Evolutionary conservation across 2,329 filamentous ascomycete genomes (phyloP).

Genomic region (Penicillium corylophilum): DNA sequence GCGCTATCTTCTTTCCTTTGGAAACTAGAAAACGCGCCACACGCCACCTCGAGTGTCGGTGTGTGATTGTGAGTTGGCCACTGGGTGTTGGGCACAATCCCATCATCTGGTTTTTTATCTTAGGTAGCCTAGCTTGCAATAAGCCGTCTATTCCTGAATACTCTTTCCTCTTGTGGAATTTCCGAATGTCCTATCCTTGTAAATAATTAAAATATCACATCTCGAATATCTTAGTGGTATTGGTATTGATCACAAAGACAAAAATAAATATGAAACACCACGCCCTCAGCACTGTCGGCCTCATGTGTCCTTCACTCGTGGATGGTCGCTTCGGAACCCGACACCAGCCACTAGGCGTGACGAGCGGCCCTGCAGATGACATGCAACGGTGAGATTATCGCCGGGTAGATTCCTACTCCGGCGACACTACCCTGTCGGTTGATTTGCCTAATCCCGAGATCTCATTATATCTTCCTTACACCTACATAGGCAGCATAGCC

Average conservation of each 20-base stretch:
- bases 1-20: slow-evolving; percentile 4
- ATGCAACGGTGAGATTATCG: slow-evolving; percentile 17
- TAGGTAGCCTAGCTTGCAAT: slow-evolving; percentile 2
- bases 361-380: slow-evolving; percentile 8
- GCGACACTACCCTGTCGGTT: not conserved
- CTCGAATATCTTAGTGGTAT: too few species aligned
- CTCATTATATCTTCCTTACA: too few species aligned
- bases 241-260: too few species aligned
- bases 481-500: too few species aligned
- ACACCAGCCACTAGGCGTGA: not conserved
- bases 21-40: slow-evolving; percentile 3
- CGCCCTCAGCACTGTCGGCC: slow-evolving; percentile 9
- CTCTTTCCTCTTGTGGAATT: not conserved
- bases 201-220: not conserved
- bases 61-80: slow-evolving; percentile 12
- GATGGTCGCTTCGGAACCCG: not conserved
- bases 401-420: not conserved
- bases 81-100: not conserved
- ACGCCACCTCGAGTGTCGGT: slow-evolving; percentile 8
- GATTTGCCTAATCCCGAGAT: not conserved
- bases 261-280: not conserved
- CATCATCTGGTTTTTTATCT: not conserved
- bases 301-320: slow-evolving; percentile 4
- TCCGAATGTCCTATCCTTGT: not conserved
- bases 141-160: slow-evolving; percentile 1